phyloP scores from a whole-genome alignment of 805 yeast species.

The Yarrowia alimentaria region DNA sequence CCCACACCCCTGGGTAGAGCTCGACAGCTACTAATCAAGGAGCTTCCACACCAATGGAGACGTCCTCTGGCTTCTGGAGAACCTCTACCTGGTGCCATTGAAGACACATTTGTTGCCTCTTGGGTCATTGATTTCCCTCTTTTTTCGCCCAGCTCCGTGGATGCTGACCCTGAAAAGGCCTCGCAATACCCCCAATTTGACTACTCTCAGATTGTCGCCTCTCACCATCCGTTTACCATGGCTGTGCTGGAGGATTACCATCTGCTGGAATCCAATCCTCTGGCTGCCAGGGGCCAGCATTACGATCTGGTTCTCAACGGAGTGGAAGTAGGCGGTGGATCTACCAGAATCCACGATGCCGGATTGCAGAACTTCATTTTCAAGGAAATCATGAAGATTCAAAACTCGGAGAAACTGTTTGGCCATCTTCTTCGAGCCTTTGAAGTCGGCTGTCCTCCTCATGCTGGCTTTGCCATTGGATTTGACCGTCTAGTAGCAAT shows the following conservation, averaged over 20 bases:
- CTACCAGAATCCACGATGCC: slow-evolving; percentile 89
- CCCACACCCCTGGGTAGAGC: slow-evolving; percentile 92
- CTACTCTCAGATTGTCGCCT: slow-evolving; percentile 52
- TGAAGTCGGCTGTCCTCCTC: slow-evolving; percentile 95
- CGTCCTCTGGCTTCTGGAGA: slow-evolving; percentile 37
- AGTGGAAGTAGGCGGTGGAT: slow-evolving; percentile 95
- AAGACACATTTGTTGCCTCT: slow-evolving; percentile 36
- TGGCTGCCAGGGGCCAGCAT: slow-evolving; percentile 79
- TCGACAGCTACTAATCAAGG: slow-evolving; percentile 68
- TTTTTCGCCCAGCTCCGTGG: slow-evolving; percentile 59
- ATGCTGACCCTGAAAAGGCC: slow-evolving; percentile 31
- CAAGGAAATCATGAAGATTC: slow-evolving; percentile 58
- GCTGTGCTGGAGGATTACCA: slow-evolving; percentile 67
- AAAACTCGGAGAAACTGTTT: slow-evolving; percentile 60
- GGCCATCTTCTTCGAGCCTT: slow-evolving; percentile 84
- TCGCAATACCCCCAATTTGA: slow-evolving; percentile 63
- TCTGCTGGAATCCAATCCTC: slow-evolving; percentile 52
- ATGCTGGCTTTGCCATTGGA: slow-evolving; percentile 95
- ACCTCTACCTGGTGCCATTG: neutral
- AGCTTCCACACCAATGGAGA: slow-evolving; percentile 52
- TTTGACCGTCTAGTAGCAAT: slow-evolving; percentile 92
- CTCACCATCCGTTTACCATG: slow-evolving; percentile 99
- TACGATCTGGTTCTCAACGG: slow-evolving; percentile 94
- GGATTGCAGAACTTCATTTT: slow-evolving; percentile 72
- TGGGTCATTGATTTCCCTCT: slow-evolving; percentile 96